phyloP scores from a whole-genome alignment of 2,329 filamentous ascomycete species.

The Phyllosticta citriasiana region DNA sequence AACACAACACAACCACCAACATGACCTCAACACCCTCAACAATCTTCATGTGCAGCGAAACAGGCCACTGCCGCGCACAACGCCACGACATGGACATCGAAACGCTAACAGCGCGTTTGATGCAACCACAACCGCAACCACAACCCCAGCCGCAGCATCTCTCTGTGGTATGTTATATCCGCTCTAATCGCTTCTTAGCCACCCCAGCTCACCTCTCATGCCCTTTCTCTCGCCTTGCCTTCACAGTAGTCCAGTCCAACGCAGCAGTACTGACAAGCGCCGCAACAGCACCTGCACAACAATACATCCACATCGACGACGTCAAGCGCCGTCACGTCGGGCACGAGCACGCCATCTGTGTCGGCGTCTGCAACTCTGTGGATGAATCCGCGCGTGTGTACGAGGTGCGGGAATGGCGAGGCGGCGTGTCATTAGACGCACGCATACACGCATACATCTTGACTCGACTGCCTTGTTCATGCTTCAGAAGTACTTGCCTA shows the following conservation, averaged over 20 bases:
- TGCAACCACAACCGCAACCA: not conserved
- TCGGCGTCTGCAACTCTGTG: not conserved
- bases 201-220: not conserved
- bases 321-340: not conserved
- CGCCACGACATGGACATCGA: slow-evolving; percentile 16
- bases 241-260: too few species aligned
- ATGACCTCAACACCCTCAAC: not conserved
- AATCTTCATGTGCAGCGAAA: slow-evolving; percentile 3
- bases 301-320: not conserved
- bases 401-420: not conserved
- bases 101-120: not conserved
- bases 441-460: too few species aligned
- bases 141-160: not conserved
- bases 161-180: not conserved
- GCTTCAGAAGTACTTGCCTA: too few species aligned
- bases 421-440: not conserved
- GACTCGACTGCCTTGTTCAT: too few species aligned
- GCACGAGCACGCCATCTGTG: not conserved
- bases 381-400: not conserved
- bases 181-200: not conserved
- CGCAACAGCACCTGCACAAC: not conserved
- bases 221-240: too few species aligned
- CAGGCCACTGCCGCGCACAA: slow-evolving; percentile 20
- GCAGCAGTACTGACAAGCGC: not conserved
- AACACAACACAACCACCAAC: not conserved